Conservation (phyloP, 2,329 filamentous ascomycete species). For the Aspergillus fumigatiaffinis region DNA sequence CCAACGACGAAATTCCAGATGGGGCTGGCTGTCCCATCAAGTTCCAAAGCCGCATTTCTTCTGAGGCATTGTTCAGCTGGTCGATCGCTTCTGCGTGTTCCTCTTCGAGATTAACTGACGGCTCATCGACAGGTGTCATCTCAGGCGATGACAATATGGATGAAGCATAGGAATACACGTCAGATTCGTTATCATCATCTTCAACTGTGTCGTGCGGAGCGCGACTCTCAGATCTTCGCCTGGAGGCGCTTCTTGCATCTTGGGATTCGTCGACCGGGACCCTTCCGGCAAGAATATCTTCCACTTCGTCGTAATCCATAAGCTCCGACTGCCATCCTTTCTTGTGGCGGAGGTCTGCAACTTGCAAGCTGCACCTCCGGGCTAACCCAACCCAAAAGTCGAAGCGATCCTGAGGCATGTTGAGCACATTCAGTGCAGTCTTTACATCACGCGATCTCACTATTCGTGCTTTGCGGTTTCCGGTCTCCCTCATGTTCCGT, state of each 20-base stretch:
- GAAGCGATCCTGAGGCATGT: slow-evolving; percentile 44
- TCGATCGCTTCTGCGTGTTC: slow-evolving; percentile 49
- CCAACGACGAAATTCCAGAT: slow-evolving; percentile 11
- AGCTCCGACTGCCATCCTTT: slow-evolving; percentile 26
- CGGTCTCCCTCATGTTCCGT: slow-evolving; percentile 44
- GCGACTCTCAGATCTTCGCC: not conserved
- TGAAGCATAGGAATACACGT: not conserved
- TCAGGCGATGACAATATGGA: slow-evolving; percentile 3
- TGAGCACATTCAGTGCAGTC: slow-evolving; percentile 53
- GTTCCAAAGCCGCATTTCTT: slow-evolving; percentile 46
- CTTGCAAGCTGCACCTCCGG: slow-evolving; percentile 50
- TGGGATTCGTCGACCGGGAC: slow-evolving; percentile 6
- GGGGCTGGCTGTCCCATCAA: slow-evolving; percentile 33
- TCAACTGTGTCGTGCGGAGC: slow-evolving; percentile 2
- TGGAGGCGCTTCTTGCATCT: slow-evolving; percentile 6
- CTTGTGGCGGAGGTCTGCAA: slow-evolving; percentile 40
- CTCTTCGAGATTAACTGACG: slow-evolving; percentile 35
- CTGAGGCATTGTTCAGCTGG: slow-evolving; percentile 37
- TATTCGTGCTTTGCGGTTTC: slow-evolving; percentile 26
- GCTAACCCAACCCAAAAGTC: slow-evolving; percentile 52
- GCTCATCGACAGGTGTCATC: slow-evolving; percentile 2
- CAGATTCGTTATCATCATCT: slow-evolving; percentile 7
- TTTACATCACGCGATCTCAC: slow-evolving; percentile 50
- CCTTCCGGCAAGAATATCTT: slow-evolving; percentile 32
- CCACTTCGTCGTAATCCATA: slow-evolving; percentile 42